These are phyloP conservation scores for Mucor sp. DNA, from an alignment of 371 early-diverging fungal species.

Conservation along the genomic window DNA sequence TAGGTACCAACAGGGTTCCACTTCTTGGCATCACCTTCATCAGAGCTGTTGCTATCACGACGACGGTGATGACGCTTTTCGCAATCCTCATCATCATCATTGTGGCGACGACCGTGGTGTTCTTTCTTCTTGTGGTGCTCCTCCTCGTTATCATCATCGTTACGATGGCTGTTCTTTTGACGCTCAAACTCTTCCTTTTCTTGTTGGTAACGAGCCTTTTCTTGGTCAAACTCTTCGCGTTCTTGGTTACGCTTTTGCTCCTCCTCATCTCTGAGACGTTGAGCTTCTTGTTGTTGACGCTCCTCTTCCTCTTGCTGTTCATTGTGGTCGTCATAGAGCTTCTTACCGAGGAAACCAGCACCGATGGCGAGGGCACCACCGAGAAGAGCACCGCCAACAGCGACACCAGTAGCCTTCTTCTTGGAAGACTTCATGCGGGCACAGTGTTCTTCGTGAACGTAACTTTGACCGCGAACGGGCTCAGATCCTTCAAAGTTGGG, in stretches of 20 bases:
- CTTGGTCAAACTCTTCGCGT: slow-evolving; percentile 29
- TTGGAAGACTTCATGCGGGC: slow-evolving; percentile 51
- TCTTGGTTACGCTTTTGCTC: slow-evolving; percentile 24
- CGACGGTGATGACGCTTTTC: not conserved
- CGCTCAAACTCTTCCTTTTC: slow-evolving; percentile 25
- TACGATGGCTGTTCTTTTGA: slow-evolving; percentile 14
- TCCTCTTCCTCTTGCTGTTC: slow-evolving; percentile 38
- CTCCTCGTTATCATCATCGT: slow-evolving; percentile 6
- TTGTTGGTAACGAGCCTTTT: slow-evolving; percentile 23
- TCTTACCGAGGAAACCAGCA: slow-evolving; percentile 56
- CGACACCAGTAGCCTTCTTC: slow-evolving; percentile 48
- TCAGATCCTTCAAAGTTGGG: slow-evolving; percentile 20
- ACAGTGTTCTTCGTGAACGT: slow-evolving; percentile 50
- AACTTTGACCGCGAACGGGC: slow-evolving; percentile 50
- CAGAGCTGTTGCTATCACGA: slow-evolving; percentile 6
- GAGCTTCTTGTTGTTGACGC: slow-evolving; percentile 31
- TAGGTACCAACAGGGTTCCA: slow-evolving; percentile 62
- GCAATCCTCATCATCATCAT: slow-evolving; percentile 1
- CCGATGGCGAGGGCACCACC: slow-evolving; percentile 53
- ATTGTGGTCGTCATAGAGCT: slow-evolving; percentile 44
- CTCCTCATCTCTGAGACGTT: slow-evolving; percentile 25
- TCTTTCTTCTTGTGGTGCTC: slow-evolving; percentile 3
- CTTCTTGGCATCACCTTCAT: slow-evolving; percentile 29
- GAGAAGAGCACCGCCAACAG: slow-evolving; percentile 48
- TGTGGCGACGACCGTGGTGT: slow-evolving; percentile 14